Evolutionary conservation across 805 yeast species (phyloP), one percentile per base, ranked within the genome.

Genomic region (Priceomyces haplophilus): DNA sequence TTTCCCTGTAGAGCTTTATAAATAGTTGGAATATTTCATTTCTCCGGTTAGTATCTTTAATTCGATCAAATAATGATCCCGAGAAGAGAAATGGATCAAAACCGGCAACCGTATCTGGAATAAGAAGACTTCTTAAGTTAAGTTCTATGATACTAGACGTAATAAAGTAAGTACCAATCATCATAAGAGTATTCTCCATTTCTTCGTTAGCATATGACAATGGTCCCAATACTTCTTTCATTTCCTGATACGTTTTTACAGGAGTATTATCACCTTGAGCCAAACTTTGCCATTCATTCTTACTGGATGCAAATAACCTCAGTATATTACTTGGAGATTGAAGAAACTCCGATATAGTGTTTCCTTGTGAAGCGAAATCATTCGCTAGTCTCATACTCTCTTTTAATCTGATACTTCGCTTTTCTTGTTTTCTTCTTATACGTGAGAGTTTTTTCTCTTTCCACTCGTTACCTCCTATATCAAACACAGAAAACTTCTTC

Each of bases 101-200:
- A 11, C 34, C 34, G 10, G 7, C 20, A 6, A 44, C 29, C 8
- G 34, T 13, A 7, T 46, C 43, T 13, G 41, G 38, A 10, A 49
- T 39, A 31, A 50, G 38, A 6, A 59, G 48, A 21, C 57, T 48
- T 13, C 60, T 45, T 3, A 65, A 29, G 41, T 63, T 64, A 38
- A 66, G 42, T 34, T 66, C 69, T 7, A 60, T 59, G 25, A 63
- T 41, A 5, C 63, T 45, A 4, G 61, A 40, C 23, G 56, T 61
- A n/a, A 62, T 36, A 11, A 67, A 35, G 29, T 50, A 56, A 10
- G 51, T 46, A 4, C 54, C 53, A 3, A 64, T 36, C 13, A 58
- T 47, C 46, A 52, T 43, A 15, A 65, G 37, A 4, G 62, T 46
- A 37, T 55, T 55, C 33, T 49, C 52, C 19, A 62, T 53, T 3